Evolutionary conservation across 2,329 filamentous ascomycete genomes (phyloP).

Genomic region (Daldinia eschscholtzii): DNA sequence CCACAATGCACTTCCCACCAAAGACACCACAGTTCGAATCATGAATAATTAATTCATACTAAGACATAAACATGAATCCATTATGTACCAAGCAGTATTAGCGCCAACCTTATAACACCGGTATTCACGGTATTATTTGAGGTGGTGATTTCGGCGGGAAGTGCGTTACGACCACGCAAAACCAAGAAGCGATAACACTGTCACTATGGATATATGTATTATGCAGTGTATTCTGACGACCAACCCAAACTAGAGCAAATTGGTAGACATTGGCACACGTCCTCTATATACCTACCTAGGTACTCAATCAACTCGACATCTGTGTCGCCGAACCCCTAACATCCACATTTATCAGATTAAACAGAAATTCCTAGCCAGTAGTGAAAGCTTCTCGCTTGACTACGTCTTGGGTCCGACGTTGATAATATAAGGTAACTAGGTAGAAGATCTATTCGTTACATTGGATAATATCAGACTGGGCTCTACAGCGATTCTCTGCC

Average conservation of each 20-base stretch:
- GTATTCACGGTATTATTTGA: not conserved
- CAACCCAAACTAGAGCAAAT: not conserved
- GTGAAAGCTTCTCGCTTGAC: not conserved
- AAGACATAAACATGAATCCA: not conserved
- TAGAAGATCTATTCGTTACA: slow-evolving; percentile 10
- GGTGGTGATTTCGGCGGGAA: no score
- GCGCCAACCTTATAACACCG: not conserved
- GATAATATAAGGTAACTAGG: slow-evolving; percentile 14
- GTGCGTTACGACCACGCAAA: no score
- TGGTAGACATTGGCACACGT: not conserved
- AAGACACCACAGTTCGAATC: no score
- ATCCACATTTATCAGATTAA: not conserved
- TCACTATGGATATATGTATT: not conserved
- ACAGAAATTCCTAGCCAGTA: not conserved
- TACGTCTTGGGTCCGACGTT: slow-evolving; percentile 19
- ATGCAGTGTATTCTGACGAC: not conserved
- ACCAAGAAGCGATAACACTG: no score
- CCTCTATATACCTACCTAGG: slow-evolving; percentile 1
- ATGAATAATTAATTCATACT: no score
- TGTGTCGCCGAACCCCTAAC: not conserved
- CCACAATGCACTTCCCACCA: no score
- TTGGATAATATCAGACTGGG: slow-evolving; percentile 20
- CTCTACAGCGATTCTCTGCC: slow-evolving; percentile 20
- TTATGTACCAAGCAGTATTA: not conserved
- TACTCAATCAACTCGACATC: not conserved